These are phyloP conservation scores for Pisolithus albus DNA, from an alignment of 768 basidiomycete genomes.

Conservation along the genomic window DNA sequence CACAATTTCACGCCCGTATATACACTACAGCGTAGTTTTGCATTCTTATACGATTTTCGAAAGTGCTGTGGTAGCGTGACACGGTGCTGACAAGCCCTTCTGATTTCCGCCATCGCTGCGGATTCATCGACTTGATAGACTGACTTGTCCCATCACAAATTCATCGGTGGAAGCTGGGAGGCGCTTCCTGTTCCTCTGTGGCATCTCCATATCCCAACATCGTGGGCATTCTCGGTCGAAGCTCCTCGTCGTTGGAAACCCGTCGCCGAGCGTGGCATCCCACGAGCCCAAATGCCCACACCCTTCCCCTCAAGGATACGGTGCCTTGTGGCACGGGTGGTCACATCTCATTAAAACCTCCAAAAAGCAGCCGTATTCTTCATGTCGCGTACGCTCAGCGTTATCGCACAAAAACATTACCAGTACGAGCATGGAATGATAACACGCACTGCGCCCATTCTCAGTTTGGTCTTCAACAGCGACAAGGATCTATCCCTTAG, in stretches of 20 bases:
- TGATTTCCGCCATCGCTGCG: not conserved
- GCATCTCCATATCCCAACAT: conserved; percentile 12
- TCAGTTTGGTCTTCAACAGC: conserved; percentile 7
- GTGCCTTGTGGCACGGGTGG: conserved; percentile 39
- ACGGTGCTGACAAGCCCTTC: not conserved
- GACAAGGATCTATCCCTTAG: conserved; percentile 50
- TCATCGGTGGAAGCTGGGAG: not conserved
- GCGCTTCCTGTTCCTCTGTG: not conserved
- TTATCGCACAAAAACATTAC: conserved; percentile 27
- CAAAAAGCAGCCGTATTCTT: conserved; percentile 38
- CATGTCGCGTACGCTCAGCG: conserved; percentile 39
- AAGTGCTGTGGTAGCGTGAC: no score
- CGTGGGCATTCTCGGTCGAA: conserved; percentile 34
- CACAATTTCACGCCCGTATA: no score
- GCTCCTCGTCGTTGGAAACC: conserved; percentile 22
- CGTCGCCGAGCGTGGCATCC: conserved; percentile 23
- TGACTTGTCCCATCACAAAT: no score
- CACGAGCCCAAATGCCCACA: conserved; percentile 26
- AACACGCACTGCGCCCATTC: conserved; percentile 10
- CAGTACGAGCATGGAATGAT: conserved; percentile 21
- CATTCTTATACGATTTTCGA: no score
- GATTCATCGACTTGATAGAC: no score
- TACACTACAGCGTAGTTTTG: no score
- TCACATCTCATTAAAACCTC: conserved; percentile 33
- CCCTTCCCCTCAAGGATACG: conserved; percentile 39